Base-by-base conservation (phyloP, 2,329 filamentous ascomycete genomes). In the Fusarium pseudoanthophilum region DNA sequence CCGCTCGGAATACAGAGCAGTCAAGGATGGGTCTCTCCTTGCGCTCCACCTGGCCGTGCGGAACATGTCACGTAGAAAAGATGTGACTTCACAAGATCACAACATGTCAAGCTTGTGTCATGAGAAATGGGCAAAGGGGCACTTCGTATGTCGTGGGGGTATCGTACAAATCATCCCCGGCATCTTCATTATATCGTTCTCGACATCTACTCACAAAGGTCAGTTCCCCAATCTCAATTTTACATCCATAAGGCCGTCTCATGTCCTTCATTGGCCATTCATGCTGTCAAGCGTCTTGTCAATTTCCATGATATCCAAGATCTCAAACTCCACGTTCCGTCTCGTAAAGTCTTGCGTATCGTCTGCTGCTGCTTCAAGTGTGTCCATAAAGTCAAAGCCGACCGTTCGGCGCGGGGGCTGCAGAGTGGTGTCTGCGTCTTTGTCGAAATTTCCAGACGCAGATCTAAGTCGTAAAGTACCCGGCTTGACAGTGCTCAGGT, bases 1-100 rank as follows among this genome's bases (percentile, higher is more conserved):
- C 89, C 90, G 90, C 90, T 91, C 90, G 89, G 90, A 92, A 92
- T 92, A 92, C 90, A 92, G 88, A 91, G 89, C 87, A 86, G 84
- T 87, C 90, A 92, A 92, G 90, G 90, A 92, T 89, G 84, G 85
- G 81, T 90, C 90, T 92, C 89, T 88, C 90, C 90, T 92, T 92
- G 90, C 89, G 89, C 90, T 92, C 90, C 90, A 92, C 90, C 90
- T 89, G 87, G 89, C 89, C 89, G 88, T 90, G 90, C 90, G 90
- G 89, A 89, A 78, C 61, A 59, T 71, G 68, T 61, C 71, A 60
- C 39, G n/a, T 43, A 34, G 45, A 34, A 46, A 36, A 26, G 20
- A 43, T n/a, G 49, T 13, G 60, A 59, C 30, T 57, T 68, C 51
- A 66, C 64, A 34, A n/a, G 49, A 28, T 59, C 46, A 28, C 9